Percentiles rank a stretch among this genome's conserved stretches.
Conservation (phyloP, 305 asterid species). For the Fraxinus dipetala region DNA sequence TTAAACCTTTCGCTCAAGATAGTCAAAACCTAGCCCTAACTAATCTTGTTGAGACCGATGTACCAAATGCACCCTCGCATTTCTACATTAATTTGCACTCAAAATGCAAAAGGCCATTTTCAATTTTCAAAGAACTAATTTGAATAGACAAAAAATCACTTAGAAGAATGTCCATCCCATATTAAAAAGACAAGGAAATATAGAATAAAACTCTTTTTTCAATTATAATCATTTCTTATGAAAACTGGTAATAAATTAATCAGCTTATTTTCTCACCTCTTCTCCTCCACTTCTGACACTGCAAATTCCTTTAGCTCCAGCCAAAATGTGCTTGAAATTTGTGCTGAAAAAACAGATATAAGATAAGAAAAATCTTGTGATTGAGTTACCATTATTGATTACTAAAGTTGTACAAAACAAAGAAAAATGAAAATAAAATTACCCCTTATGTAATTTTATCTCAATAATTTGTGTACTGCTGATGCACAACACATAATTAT, state of each 20-base stretch:
- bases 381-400: not conserved
- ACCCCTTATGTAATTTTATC: not conserved
- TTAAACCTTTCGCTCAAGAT: not conserved
- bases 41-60: not conserved
- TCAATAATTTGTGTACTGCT: not conserved
- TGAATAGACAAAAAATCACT: not conserved
- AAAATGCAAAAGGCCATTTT: not conserved
- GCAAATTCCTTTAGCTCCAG: not conserved
- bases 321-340: not conserved
- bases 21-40: not conserved
- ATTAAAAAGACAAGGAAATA: not conserved
- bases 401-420: not conserved
- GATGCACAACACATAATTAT: not conserved
- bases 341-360: not conserved
- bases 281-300: not conserved
- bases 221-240: not conserved
- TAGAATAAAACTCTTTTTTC: not conserved
- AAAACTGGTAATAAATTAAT: not conserved
- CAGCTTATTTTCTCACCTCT: not conserved
- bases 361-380: slow-evolving; percentile 16
- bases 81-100: not conserved
- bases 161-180: not conserved
- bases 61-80: not conserved
- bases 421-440: not conserved
- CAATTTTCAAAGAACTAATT: not conserved